These are phyloP conservation scores for Phytopythium ostracodes DNA, from an alignment of 352 stramenopile species.

Conservation along the genomic window DNA sequence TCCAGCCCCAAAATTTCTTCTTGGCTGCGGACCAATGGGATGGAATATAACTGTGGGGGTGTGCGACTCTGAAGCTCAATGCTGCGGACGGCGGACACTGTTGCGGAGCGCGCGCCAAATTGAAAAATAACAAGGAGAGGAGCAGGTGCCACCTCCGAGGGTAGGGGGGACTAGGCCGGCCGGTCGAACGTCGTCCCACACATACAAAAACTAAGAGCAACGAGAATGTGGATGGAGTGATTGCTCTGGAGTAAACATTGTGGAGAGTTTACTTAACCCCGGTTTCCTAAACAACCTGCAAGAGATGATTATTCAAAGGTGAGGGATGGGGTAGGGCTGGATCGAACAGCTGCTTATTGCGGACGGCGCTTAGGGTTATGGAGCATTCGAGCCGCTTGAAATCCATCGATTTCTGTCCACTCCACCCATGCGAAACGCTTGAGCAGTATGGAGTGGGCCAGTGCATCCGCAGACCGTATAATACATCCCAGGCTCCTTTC, in stretches of 20 bases:
- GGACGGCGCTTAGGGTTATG: neutral
- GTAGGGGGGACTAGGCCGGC: neutral
- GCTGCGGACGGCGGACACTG: neutral
- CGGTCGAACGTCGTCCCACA: neutral
- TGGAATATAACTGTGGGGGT: too few species aligned
- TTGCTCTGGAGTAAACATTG: conserved; percentile 2
- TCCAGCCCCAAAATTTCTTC: too few species aligned
- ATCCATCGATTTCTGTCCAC: neutral
- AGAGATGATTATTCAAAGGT: neutral
- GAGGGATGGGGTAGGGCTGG: neutral
- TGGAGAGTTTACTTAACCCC: neutral
- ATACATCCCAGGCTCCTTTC: too few species aligned
- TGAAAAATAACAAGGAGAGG: conserved; percentile 1
- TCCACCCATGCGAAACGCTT: neutral
- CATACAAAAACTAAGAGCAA: neutral
- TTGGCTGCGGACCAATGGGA: too few species aligned
- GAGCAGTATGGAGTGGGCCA: neutral
- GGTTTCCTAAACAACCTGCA: neutral
- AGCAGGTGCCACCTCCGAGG: neutral
- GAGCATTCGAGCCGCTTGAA: neutral
- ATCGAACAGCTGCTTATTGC: neutral
- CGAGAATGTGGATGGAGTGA: neutral
- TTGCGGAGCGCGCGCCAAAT: neutral
- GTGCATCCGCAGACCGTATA: neutral
- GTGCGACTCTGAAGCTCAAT: neutral